Percentiles rank a stretch among this genome's conserved stretches.
These are phyloP conservation scores for Salix purpurea DNA, from an alignment of 345 rosid genomes.

Conservation along the genomic window DNA sequence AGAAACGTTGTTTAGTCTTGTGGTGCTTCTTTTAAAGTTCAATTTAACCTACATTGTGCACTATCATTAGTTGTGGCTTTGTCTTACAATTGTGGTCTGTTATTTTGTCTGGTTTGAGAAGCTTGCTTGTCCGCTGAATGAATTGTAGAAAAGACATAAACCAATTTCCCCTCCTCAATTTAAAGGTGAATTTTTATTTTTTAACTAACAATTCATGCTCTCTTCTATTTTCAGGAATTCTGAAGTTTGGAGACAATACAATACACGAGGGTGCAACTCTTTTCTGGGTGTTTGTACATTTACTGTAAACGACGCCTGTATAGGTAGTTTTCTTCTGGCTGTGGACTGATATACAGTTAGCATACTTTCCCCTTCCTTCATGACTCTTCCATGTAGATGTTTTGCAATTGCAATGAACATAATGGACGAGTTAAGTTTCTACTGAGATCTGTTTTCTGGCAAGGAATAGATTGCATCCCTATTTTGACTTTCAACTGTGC, in stretches of 20 bases:
- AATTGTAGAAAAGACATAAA: neutral
- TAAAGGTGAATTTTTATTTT: neutral
- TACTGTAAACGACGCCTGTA: neutral
- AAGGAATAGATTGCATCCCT: no score
- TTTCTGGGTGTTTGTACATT: neutral
- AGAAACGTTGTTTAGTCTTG: no score
- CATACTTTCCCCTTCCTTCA: no score
- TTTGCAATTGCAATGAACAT: no score
- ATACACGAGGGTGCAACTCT: neutral
- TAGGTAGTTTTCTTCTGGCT: neutral
- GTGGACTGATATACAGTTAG: no score
- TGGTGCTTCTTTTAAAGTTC: no score
- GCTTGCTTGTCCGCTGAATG: neutral
- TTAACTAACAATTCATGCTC: neutral
- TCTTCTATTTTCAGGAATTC: conserved; percentile 4
- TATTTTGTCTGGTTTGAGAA: neutral
- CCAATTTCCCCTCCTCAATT: neutral
- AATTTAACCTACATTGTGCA: no score
- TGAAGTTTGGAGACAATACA: neutral
- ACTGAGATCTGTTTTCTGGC: no score
- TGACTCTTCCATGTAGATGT: neutral
- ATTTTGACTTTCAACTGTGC: no score
- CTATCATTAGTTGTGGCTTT: no score
- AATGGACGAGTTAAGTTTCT: no score
- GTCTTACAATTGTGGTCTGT: no score